phyloP scores from a whole-genome alignment of 2,329 filamentous ascomycete species.

The Sphaerostilbella broomeana region DNA sequence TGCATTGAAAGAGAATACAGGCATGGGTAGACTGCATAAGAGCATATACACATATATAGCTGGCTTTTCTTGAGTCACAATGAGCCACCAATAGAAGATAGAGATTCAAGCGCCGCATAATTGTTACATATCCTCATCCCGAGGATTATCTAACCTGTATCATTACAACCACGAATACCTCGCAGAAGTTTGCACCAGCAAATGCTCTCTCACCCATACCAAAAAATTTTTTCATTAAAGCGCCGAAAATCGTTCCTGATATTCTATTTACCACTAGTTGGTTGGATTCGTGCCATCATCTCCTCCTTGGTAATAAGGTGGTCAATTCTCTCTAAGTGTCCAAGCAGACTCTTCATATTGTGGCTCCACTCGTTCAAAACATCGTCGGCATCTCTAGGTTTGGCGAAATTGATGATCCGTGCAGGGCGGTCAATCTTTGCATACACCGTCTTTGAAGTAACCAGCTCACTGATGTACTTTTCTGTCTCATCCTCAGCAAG shows the following conservation, averaged over 20 bases:
- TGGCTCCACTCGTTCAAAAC: conserved; percentile 97
- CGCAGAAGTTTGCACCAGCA: conserved; percentile 8
- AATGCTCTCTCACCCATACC: too few relatives aligned
- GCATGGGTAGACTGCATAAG: too few relatives aligned
- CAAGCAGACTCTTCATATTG: conserved; percentile 91
- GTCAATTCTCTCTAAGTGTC: conserved; percentile 82
- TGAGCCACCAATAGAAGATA: conserved; percentile 19
- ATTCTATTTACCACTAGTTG: conserved; percentile 38
- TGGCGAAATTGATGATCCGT: conserved; percentile 86
- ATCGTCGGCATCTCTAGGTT: conserved; percentile 91
- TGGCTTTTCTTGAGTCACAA: too few relatives aligned
- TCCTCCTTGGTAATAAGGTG: conserved; percentile 99
- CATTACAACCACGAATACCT: conserved; percentile 23
- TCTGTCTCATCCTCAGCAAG: conserved; percentile 93
- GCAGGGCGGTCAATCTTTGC: conserved; percentile 96
- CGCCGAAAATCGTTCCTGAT: conserved; percentile 4
- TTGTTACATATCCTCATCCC: conserved; percentile 26
- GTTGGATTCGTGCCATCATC: conserved; percentile 98
- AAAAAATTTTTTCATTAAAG: too few relatives aligned
- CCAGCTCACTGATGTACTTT: conserved; percentile 96
- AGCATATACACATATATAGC: too few relatives aligned
- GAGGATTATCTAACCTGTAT: conserved; percentile 31
- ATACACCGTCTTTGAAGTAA: conserved; percentile 96
- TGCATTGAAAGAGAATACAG: too few relatives aligned
- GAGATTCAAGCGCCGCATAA: conserved; percentile 19